These are phyloP conservation scores for Taxillus chinensis DNA, from an alignment of 164 flowering plant species.

Conservation along the genomic window DNA sequence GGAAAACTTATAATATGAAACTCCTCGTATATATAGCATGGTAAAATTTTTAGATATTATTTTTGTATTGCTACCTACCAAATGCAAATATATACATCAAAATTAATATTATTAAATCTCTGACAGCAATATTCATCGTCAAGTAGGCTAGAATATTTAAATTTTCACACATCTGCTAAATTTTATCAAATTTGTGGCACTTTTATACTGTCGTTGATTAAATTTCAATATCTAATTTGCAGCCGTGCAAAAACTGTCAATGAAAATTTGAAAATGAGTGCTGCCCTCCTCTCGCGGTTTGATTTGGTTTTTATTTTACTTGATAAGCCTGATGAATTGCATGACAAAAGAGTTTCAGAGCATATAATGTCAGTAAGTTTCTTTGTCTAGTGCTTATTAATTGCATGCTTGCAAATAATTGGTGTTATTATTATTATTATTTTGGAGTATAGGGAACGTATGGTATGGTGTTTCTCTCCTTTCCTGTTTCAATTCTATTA, in stretches of 20 bases:
- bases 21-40: no score
- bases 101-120: no score
- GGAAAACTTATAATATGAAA: no score
- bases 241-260: slow-evolving; percentile 99
- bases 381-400: slow-evolving; percentile 5
- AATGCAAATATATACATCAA: no score
- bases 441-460: neutral
- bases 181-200: neutral
- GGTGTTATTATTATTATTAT: neutral
- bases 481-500: no score
- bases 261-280: slow-evolving; percentile 93
- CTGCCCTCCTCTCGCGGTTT: slow-evolving; percentile 92
- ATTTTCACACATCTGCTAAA: neutral
- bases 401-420: neutral
- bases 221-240: slow-evolving; percentile 22
- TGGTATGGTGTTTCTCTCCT: neutral
- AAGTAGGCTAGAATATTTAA: neutral
- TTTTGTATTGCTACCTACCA: no score
- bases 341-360: slow-evolving; percentile 85
- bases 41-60: no score
- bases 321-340: slow-evolving; percentile 80
- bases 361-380: slow-evolving; percentile 93
- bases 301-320: slow-evolving; percentile 97
- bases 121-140: no score
- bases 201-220: neutral